These are phyloP conservation scores for Ogataea naganishii DNA, from an alignment of 805 yeast species.

Conservation along the genomic window DNA sequence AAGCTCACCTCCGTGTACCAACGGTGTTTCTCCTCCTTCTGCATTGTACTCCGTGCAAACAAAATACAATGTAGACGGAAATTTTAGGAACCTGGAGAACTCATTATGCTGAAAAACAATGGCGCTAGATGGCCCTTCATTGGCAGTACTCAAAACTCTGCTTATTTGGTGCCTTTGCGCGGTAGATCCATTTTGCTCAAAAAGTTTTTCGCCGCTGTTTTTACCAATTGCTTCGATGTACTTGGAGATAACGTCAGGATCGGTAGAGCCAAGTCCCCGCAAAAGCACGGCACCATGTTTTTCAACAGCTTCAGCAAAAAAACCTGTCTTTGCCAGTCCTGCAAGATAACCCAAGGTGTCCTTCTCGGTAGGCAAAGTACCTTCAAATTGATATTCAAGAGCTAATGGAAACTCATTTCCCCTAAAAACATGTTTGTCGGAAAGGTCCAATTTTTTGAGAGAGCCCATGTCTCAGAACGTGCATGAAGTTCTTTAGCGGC, in stretches of 20 bases:
- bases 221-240: slow-evolving; percentile 15
- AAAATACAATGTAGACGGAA: slow-evolving; percentile 20
- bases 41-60: slow-evolving; percentile 14
- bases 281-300: slow-evolving; percentile 24
- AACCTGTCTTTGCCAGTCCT: slow-evolving; percentile 12
- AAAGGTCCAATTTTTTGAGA: slow-evolving; percentile 3
- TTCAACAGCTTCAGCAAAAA: slow-evolving; percentile 14
- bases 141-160: slow-evolving; percentile 21
- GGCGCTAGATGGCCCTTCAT: slow-evolving; percentile 20
- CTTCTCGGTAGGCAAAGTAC: slow-evolving; percentile 1
- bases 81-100: slow-evolving; percentile 21
- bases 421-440: slow-evolving; percentile 9
- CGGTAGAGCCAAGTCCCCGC: slow-evolving; percentile 13
- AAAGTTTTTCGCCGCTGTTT: slow-evolving; percentile 14
- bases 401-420: slow-evolving; percentile 16
- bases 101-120: slow-evolving; percentile 25
- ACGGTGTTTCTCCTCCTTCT: slow-evolving; percentile 26
- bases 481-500: too few species aligned
- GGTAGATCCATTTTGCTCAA: slow-evolving; percentile 22
- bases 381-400: slow-evolving; percentile 3
- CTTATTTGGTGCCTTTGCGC: slow-evolving; percentile 19
- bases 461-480: too few species aligned
- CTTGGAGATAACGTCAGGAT: slow-evolving; percentile 13
- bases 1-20: slow-evolving; percentile 24
- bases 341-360: slow-evolving; percentile 6